Evolutionary conservation across 352 stramenopile species (phyloP), one percentile per base, ranked within the genome.

Genomic region (Pseudoperonospora humuli): DNA sequence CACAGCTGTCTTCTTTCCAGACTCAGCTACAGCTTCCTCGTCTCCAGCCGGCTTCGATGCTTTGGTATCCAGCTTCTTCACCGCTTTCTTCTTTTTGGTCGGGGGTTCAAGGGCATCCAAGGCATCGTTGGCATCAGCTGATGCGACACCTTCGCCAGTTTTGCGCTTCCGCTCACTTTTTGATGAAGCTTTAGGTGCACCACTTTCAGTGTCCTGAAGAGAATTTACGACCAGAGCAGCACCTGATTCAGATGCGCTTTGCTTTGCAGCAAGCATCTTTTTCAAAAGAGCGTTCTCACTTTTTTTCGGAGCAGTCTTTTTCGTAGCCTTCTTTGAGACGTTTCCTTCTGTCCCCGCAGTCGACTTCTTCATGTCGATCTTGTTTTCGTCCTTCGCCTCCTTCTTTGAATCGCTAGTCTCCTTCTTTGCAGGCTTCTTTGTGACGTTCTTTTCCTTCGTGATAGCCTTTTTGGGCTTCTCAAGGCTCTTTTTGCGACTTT

Each of bases 211-310:
- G 18, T 39, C 32, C 8, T 47, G 38, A 39, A 69, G 50, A 8
- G 45, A 43, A 11, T 54, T 44, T 13, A 31, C 38, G 39, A 69
- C 28, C 20, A 58, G 7, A 32, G 50, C 45, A 50, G 59, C 54
- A 27, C 45, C 49, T 18, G 54, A 65, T 46, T 57, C 40, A 9
- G 45, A 27, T 24, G 26, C 36, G 50, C 43, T 20, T 1, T 58
- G 49, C 34, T 64, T 64, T n/a, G 50, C 54, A 7, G 54, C 59
- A 34, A 51, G 42, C 59, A 69, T 69, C 23, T 62, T 50, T 26
- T 62, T 51, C 26, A 69, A 18, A 0, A 69, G 27, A 43, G 36
- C 54, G 35, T 69, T 69, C 18, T 39, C 50, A 20, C 59, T 69
- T 27, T 62, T 69, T 28, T 58, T 64, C 10, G 50, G 23, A 10